These are phyloP conservation scores for Talaromyces ruber DNA, from an alignment of 495 filamentous ascomycete species.

Conservation along the genomic window DNA sequence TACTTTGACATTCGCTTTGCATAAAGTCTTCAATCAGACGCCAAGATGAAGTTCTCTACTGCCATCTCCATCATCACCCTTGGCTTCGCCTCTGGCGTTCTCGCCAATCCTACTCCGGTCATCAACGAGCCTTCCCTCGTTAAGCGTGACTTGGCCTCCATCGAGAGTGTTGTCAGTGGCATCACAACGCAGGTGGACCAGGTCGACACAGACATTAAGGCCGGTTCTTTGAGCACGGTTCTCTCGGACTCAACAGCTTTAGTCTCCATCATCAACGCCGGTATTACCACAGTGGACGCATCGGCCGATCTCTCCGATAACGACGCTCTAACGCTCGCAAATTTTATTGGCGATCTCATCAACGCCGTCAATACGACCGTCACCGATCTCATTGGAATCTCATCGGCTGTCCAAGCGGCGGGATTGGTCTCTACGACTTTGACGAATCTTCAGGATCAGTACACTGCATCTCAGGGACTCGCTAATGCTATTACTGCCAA, in stretches of 20 bases:
- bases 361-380: not conserved
- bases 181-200: not conserved
- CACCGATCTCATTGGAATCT: not conserved
- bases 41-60: not conserved
- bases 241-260: not conserved
- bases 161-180: not conserved
- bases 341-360: not conserved
- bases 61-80: not conserved
- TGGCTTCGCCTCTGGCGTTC: not conserved
- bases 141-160: slow-evolving; percentile 1
- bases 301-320: not conserved
- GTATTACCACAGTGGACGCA: slow-evolving; percentile 1
- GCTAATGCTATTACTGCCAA: not conserved
- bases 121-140: not conserved
- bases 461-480: not conserved
- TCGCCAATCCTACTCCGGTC: not conserved
- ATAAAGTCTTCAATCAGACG: not conserved
- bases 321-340: not conserved
- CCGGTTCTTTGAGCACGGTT: not conserved
- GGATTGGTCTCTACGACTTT: not conserved
- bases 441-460: not conserved
- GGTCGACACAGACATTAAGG: not conserved
- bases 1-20: not conserved
- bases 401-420: not conserved
- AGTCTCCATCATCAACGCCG: not conserved